phyloP scores from a whole-genome alignment of 176 grass and related monocot genomes.

The Oryza meridionalis region DNA sequence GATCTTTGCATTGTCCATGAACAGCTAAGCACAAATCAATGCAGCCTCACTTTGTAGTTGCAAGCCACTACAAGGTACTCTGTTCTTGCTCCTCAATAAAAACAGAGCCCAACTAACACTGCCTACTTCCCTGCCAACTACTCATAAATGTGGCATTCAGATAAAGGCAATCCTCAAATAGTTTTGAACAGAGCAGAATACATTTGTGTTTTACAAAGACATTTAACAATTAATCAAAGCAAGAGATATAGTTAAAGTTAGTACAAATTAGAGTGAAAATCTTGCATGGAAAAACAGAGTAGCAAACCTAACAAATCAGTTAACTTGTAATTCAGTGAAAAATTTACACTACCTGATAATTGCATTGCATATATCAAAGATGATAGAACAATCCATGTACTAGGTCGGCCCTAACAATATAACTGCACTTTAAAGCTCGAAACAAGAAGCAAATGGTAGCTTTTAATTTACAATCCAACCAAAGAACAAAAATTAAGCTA shows the following conservation, averaged over 20 bases:
- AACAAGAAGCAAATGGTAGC: background rate
- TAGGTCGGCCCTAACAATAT: background rate
- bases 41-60: constrained; percentile 11
- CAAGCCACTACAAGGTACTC: background rate
- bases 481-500: background rate
- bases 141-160: background rate
- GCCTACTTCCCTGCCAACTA: constrained; percentile 29
- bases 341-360: background rate
- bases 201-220: background rate
- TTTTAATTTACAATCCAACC: background rate
- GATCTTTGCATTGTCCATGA: background rate
- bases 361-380: background rate
- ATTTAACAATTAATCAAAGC: background rate
- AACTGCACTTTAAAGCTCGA: background rate
- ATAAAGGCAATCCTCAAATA: background rate
- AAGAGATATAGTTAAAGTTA: background rate
- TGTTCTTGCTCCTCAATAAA: constrained; percentile 20
- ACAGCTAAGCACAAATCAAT: constrained; percentile 34
- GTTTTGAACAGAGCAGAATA: background rate
- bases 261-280: background rate
- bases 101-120: constrained; percentile 11
- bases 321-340: background rate
- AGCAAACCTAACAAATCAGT: background rate
- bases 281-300: background rate
- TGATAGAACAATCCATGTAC: background rate